A percentile compares a stretch with the other conserved stretches of the same genome.
These are phyloP conservation scores for Simplicillium sp. DNA, from an alignment of 2,329 filamentous ascomycete species.

Conservation along the genomic window DNA sequence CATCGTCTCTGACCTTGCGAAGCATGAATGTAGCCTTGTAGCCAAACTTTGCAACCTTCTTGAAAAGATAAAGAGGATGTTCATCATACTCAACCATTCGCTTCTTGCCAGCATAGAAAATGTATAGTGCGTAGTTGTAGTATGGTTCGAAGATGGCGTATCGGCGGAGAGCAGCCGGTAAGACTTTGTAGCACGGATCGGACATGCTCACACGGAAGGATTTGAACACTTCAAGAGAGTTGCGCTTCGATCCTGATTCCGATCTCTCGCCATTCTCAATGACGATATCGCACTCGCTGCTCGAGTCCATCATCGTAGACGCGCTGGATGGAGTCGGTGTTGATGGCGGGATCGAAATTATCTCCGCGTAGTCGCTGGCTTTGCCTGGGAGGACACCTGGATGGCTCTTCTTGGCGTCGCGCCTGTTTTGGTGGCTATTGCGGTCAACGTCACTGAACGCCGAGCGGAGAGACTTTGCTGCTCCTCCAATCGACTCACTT, in stretches of 20 bases:
- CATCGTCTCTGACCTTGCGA: constrained; percentile 34
- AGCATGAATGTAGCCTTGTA: constrained; percentile 99
- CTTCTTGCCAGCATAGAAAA: constrained; percentile 98
- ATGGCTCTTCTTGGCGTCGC: not conserved
- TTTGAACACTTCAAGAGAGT: constrained; percentile 92
- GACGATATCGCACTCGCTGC: not conserved
- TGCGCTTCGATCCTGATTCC: constrained; percentile 45
- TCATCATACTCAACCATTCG: constrained; percentile 86
- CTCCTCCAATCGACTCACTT: too few relatives aligned
- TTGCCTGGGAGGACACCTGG: not conserved
- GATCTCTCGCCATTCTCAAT: constrained; percentile 21
- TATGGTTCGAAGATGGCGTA: constrained; percentile 98
- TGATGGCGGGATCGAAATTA: not conserved
- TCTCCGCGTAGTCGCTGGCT: not conserved
- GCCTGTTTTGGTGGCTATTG: not conserved
- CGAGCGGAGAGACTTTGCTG: too few relatives aligned
- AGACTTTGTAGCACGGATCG: constrained; percentile 93
- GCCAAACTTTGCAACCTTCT: constrained; percentile 92
- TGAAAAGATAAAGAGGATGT: constrained; percentile 91
- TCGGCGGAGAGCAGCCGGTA: constrained; percentile 90
- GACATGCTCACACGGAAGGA: constrained; percentile 97
- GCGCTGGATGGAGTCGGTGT: not conserved
- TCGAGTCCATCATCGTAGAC: not conserved
- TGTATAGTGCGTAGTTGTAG: constrained; percentile 95
- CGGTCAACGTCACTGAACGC: too few relatives aligned